Evolutionary conservation across 2,329 filamentous ascomycete genomes (phyloP).

Genomic region (Sphaerulina vaccinii): DNA sequence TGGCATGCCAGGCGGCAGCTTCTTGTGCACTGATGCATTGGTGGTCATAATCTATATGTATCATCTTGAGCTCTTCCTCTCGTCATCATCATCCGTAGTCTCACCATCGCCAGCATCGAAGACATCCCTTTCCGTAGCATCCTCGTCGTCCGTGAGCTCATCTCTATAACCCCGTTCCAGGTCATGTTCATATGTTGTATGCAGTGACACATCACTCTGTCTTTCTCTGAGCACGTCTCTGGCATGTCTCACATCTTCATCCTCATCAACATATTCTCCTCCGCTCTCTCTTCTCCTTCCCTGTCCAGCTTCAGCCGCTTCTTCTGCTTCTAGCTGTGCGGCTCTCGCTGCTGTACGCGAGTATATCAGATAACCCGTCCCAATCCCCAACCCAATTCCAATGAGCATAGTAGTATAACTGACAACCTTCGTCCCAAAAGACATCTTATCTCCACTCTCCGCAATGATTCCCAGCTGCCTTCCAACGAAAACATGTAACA

Average conservation of each 20-base stretch:
- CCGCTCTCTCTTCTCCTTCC: constrained; percentile 27
- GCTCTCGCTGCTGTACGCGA: constrained; percentile 55
- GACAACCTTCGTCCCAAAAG: constrained; percentile 69
- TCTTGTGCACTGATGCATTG: too few relatives aligned
- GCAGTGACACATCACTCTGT: constrained; percentile 52
- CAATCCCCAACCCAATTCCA: constrained; percentile 68
- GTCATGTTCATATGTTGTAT: constrained; percentile 55
- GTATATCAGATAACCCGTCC: constrained; percentile 84
- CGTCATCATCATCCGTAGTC: constrained; percentile 31
- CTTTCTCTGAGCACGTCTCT: constrained; percentile 46
- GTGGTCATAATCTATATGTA: not conserved
- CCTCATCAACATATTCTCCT: constrained; percentile 46
- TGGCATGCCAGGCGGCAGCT: too few relatives aligned
- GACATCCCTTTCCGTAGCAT: constrained; percentile 45
- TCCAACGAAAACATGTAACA: constrained; percentile 92
- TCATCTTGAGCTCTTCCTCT: constrained; percentile 11
- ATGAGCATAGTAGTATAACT: constrained; percentile 80
- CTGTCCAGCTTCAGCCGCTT: constrained; percentile 37
- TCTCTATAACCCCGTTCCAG: constrained; percentile 47
- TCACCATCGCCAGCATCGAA: constrained; percentile 47
- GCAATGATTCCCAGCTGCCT: constrained; percentile 76
- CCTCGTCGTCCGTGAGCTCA: constrained; percentile 45
- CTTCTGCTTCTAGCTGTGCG: constrained; percentile 48
- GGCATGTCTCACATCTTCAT: constrained; percentile 45
- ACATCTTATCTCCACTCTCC: constrained; percentile 83